These are phyloP conservation scores for Venturia carpophila DNA, from an alignment of 2,329 filamentous ascomycete genomes.

Conservation along the genomic window DNA sequence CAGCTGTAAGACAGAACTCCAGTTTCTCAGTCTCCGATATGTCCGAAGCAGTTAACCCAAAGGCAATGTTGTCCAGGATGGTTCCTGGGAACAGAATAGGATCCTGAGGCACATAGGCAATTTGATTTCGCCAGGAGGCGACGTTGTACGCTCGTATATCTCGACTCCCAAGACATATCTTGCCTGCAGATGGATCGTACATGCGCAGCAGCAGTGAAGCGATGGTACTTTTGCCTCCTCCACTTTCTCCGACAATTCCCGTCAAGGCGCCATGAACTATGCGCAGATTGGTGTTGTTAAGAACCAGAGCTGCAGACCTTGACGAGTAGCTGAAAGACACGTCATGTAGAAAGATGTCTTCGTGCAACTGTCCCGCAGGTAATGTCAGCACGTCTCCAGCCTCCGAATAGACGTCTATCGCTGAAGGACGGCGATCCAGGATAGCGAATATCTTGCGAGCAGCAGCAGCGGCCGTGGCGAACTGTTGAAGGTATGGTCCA, in stretches of 20 bases:
- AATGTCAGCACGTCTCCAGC: conserved; percentile 22
- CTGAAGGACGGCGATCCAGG: conserved; percentile 20
- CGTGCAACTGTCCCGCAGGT: conserved; percentile 20
- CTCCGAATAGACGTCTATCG: conserved; percentile 21
- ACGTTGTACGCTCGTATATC: conserved; percentile 23
- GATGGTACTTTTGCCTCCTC: conserved; percentile 38
- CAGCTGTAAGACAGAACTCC: conserved; percentile 27
- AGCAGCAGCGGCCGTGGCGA: conserved; percentile 17
- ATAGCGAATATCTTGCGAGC: conserved; percentile 21
- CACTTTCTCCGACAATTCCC: conserved; percentile 36
- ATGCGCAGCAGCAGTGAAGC: conserved; percentile 31
- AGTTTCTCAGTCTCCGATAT: conserved; percentile 57
- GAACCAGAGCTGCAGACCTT: conserved; percentile 32
- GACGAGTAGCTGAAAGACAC: conserved; percentile 37
- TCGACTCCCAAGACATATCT: conserved; percentile 24
- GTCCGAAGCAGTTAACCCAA: background rate
- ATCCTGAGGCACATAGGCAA: background rate
- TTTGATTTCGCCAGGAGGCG: background rate
- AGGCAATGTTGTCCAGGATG: conserved; percentile 44
- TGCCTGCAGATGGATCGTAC: conserved; percentile 32
- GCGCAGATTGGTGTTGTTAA: conserved; percentile 31
- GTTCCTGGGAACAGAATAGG: conserved; percentile 40
- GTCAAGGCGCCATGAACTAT: conserved; percentile 34
- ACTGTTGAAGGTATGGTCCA: conserved; percentile 28
- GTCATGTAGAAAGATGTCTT: conserved; percentile 30